phyloP scores from a whole-genome alignment of 306 rosid genomes.

The Castanea crenata region DNA sequence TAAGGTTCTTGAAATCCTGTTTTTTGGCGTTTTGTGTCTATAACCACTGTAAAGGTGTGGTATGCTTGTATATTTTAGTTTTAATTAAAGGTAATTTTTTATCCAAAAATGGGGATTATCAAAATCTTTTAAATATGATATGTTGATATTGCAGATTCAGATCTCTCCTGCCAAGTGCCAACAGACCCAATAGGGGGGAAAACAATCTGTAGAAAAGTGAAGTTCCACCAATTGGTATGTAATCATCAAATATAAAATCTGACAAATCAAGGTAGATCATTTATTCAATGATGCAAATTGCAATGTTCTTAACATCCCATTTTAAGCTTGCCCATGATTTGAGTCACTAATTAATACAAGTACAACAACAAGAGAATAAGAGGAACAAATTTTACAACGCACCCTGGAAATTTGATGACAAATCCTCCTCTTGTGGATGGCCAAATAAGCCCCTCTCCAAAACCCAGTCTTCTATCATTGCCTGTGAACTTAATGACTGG shows the following conservation, averaged over 20 bases:
- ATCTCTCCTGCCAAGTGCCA: no score
- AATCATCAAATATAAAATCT: neutral
- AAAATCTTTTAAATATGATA: no score
- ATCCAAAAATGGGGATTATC: no score
- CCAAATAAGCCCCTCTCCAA: conserved; percentile 47
- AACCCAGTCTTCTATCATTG: conserved; percentile 85
- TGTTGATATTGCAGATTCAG: no score
- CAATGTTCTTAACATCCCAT: neutral
- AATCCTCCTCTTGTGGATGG: neutral
- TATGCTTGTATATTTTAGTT: no score
- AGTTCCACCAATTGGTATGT: no score
- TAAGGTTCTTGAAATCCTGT: no score
- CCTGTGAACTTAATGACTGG: conserved; percentile 58
- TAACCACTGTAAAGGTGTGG: no score
- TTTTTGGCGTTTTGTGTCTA: no score
- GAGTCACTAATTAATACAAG: neutral
- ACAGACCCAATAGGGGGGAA: no score
- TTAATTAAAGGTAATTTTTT: no score
- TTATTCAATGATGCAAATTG: neutral
- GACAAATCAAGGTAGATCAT: neutral
- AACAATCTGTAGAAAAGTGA: no score
- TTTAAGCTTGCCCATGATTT: neutral
- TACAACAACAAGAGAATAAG: neutral
- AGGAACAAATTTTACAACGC: neutral
- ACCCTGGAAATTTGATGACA: neutral